A percentile compares a stretch with the other conserved stretches of the same genome.
Evolutionary conservation across 805 yeast genomes (phyloP).

Genomic region (Ogataea ramenticola): DNA sequence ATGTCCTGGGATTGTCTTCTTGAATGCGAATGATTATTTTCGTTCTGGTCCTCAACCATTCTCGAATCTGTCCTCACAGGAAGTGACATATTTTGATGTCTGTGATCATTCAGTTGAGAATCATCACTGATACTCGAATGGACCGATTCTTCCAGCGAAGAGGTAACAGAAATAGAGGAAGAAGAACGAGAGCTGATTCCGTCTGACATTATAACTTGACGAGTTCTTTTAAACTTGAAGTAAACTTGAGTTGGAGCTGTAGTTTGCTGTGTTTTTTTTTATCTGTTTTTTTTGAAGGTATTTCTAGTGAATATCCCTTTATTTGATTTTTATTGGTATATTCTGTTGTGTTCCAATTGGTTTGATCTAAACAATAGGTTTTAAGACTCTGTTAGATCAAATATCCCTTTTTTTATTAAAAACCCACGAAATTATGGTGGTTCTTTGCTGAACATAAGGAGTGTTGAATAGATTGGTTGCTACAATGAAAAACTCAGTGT

Average conservation of each 20-base stretch:
- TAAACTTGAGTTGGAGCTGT: too few species aligned
- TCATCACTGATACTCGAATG: constrained; percentile 30
- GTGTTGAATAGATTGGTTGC: neutral
- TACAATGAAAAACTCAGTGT: neutral
- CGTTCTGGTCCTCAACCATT: neutral
- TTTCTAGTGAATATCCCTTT: too few species aligned
- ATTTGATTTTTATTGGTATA: too few species aligned
- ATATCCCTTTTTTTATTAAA: neutral
- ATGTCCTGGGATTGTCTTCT: constrained; percentile 3
- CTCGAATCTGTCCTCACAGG: constrained; percentile 25
- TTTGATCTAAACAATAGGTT: too few species aligned
- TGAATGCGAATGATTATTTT: constrained; percentile 4
- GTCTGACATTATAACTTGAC: constrained; percentile 7
- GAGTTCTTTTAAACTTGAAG: too few species aligned
- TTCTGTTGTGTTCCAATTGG: too few species aligned
- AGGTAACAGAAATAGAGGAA: constrained; percentile 20
- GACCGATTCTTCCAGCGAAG: constrained; percentile 22
- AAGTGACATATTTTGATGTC: constrained; percentile 26
- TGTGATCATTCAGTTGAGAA: constrained; percentile 27
- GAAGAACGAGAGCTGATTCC: constrained; percentile 2
- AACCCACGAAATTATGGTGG: constrained; percentile 6
- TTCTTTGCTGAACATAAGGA: constrained; percentile 3
- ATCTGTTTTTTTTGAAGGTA: too few species aligned
- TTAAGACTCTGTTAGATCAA: neutral
- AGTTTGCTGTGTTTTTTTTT: too few species aligned